These are phyloP conservation scores for Vitis rupestris DNA, from an alignment of 164 flowering plant species.

Conservation along the genomic window DNA sequence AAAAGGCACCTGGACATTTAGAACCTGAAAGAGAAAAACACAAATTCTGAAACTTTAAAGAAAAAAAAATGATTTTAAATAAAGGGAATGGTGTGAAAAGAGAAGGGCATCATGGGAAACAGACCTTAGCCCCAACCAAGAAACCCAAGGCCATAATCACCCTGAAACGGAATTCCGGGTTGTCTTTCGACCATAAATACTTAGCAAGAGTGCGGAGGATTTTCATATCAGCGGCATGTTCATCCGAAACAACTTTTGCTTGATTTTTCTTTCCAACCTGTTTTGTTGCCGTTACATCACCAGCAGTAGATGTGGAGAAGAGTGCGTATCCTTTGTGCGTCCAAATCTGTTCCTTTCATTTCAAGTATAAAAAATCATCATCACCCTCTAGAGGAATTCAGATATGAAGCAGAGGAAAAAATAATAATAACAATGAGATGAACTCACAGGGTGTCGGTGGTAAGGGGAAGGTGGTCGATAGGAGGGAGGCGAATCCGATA, in stretches of 20 bases:
- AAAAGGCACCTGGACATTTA: slow-evolving; percentile 97
- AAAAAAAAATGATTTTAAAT: background rate
- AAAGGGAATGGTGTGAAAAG: background rate
- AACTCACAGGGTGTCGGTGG: slow-evolving; percentile 19
- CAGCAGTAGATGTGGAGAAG: slow-evolving; percentile 46
- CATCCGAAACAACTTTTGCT: slow-evolving; percentile 20
- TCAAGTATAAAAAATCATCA: background rate
- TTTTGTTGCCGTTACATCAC: slow-evolving; percentile 10
- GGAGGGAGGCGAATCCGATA: slow-evolving; percentile 27
- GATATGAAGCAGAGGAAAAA: background rate
- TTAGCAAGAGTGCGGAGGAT: slow-evolving; percentile 74
- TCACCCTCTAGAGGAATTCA: background rate
- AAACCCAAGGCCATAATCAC: slow-evolving; percentile 76
- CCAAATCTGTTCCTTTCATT: slow-evolving; percentile 23
- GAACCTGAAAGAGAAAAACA: slow-evolving; percentile 47
- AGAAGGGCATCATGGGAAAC: background rate
- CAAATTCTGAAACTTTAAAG: no score
- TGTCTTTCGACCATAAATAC: slow-evolving; percentile 92
- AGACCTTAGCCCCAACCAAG: slow-evolving; percentile 80
- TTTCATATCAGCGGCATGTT: slow-evolving; percentile 52
- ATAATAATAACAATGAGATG: background rate
- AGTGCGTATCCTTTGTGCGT: slow-evolving; percentile 35
- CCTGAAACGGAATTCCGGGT: slow-evolving; percentile 71
- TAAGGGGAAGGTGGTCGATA: background rate
- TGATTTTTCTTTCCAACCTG: slow-evolving; percentile 3